Conservation (phyloP, 768 basidiomycete species). For the Tylopilus balloui region DNA sequence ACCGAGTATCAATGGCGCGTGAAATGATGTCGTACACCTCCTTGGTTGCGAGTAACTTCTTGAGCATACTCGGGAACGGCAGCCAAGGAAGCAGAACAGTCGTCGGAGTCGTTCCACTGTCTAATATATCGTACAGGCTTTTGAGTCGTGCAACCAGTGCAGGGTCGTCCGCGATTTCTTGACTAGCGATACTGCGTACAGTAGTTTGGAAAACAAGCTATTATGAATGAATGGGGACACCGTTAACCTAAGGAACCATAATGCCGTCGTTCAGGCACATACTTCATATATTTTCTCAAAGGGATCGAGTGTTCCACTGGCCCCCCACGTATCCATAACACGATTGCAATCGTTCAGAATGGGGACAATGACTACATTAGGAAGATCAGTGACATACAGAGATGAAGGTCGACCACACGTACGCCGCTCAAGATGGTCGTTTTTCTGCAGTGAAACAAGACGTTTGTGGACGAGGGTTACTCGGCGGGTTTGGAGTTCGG, state of each 20-base stretch:
- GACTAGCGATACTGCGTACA: constrained; percentile 59
- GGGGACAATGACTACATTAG: constrained; percentile 53
- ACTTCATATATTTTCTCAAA: constrained; percentile 70
- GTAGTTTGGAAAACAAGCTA: constrained; percentile 73
- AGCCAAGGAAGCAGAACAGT: constrained; percentile 75
- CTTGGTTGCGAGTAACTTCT: constrained; percentile 69
- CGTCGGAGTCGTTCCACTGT: constrained; percentile 65
- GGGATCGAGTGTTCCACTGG: constrained; percentile 62
- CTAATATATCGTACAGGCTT: constrained; percentile 61
- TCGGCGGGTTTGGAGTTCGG: constrained; percentile 57
- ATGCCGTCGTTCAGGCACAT: constrained; percentile 15
- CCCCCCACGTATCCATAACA: constrained; percentile 62
- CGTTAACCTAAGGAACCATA: background rate
- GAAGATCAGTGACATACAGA: constrained; percentile 8
- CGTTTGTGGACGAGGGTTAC: constrained; percentile 70
- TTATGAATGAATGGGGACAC: background rate
- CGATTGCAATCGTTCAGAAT: constrained; percentile 62
- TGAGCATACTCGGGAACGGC: constrained; percentile 67
- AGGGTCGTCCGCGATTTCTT: constrained; percentile 67
- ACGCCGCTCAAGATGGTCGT: constrained; percentile 58
- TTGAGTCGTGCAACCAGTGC: constrained; percentile 58
- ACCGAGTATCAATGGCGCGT: constrained; percentile 50
- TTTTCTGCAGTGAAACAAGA: constrained; percentile 57
- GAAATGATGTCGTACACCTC: constrained; percentile 68
- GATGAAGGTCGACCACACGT: constrained; percentile 26